phyloP scores from a whole-genome alignment of 2,329 filamentous ascomycete genomes.

The Cladophialophora exuberans region DNA sequence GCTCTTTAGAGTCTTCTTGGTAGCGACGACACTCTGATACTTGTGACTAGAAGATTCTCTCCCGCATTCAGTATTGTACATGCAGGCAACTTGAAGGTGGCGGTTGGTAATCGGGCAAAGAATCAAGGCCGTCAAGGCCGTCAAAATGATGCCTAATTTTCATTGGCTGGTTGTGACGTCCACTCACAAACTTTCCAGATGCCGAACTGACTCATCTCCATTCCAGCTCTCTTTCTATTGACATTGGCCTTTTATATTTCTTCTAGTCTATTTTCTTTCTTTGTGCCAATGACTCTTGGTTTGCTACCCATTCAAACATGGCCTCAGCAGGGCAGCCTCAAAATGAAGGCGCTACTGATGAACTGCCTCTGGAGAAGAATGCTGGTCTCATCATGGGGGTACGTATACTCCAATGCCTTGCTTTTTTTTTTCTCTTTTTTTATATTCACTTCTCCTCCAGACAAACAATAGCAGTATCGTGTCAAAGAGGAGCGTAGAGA shows the following conservation, averaged over 20 bases:
- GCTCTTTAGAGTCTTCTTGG: too few species aligned
- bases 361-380: conserved; percentile 41
- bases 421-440: conserved; percentile 6
- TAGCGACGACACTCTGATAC: too few species aligned
- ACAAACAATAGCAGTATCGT: conserved; percentile 92
- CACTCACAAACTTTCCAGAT: neutral
- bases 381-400: conserved; percentile 60
- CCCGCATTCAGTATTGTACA: neutral
- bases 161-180: neutral
- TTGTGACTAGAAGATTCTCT: neutral
- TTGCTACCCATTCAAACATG: conserved; percentile 15
- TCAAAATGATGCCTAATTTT: conserved; percentile 7
- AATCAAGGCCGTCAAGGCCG: neutral
- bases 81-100: neutral
- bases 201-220: neutral
- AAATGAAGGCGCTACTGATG: conserved; percentile 19
- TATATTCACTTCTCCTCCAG: conserved; percentile 44
- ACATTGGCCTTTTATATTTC: too few species aligned
- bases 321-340: conserved; percentile 12
- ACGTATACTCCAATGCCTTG: conserved; percentile 40
- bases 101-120: conserved; percentile 12
- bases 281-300: neutral
- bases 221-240: too few species aligned
- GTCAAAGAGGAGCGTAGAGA: conserved; percentile 91
- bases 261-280: too few species aligned